Conservation (phyloP, 306 rosid species). For the Sesbania bispinosa region DNA sequence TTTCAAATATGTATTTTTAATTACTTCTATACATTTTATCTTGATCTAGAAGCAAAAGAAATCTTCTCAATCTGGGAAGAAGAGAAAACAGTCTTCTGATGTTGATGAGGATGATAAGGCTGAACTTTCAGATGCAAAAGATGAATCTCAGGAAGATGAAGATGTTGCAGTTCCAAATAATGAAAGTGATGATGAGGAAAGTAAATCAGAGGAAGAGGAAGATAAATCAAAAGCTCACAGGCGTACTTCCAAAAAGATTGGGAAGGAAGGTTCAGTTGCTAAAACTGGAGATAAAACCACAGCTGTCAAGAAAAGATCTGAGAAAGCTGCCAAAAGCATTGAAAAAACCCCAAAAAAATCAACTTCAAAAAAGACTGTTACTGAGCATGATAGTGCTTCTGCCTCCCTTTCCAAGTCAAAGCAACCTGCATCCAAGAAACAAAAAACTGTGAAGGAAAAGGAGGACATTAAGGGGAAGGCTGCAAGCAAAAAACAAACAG, state of each 20-base stretch:
- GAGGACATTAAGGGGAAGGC: slow-evolving; percentile 45
- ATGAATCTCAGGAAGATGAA: slow-evolving; percentile 50
- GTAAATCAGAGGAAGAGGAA: slow-evolving; percentile 51
- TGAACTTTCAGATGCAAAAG: slow-evolving; percentile 56
- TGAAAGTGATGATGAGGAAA: slow-evolving; percentile 46
- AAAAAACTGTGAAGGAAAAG: slow-evolving; percentile 48
- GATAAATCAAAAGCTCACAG: slow-evolving; percentile 45
- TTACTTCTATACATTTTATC: not conserved
- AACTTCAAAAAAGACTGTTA: slow-evolving; percentile 38
- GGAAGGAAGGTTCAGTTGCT: slow-evolving; percentile 48
- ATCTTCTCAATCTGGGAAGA: slow-evolving; percentile 43
- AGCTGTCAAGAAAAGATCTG: slow-evolving; percentile 56
- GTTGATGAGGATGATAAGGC: slow-evolving; percentile 52
- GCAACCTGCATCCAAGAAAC: slow-evolving; percentile 51
- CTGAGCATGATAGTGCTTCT: slow-evolving; percentile 53
- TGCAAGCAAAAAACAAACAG: slow-evolving; percentile 51
- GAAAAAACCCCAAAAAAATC: slow-evolving; percentile 44
- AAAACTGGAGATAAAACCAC: slow-evolving; percentile 46
- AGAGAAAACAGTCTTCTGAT: slow-evolving; percentile 44
- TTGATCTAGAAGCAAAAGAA: slow-evolving; percentile 51
- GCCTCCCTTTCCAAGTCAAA: slow-evolving; percentile 61
- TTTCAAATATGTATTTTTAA: not conserved
- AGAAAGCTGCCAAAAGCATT: slow-evolving; percentile 42
- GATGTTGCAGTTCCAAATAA: slow-evolving; percentile 34
- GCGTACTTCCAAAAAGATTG: slow-evolving; percentile 52